Percentiles rank a stretch among this genome's conserved stretches.
phyloP scores from a whole-genome alignment of 257 asterid genomes.

The Thymus quinquecostatus region DNA sequence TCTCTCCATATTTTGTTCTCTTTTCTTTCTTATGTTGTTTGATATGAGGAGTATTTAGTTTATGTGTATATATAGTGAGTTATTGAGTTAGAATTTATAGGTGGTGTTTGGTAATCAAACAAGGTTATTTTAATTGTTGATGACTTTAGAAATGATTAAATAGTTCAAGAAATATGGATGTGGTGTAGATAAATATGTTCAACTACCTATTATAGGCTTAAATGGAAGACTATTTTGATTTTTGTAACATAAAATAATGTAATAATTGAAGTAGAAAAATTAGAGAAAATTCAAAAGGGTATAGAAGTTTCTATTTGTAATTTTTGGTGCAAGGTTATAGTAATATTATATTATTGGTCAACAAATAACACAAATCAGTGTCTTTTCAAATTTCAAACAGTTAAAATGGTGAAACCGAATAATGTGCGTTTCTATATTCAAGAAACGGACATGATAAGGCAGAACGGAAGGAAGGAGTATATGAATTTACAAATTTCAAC shows the following conservation, averaged over 20 bases:
- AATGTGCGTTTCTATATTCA: too few relatives aligned
- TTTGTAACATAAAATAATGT: not conserved
- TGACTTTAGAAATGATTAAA: conserved; percentile 18
- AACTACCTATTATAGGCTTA: conserved; percentile 31
- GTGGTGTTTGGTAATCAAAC: conserved; percentile 55
- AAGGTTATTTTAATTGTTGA: conserved; percentile 19
- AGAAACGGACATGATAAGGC: too few relatives aligned
- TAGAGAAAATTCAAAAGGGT: not conserved
- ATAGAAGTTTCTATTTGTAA: not conserved
- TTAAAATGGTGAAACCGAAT: not conserved
- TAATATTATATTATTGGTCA: not conserved
- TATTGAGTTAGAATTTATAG: conserved; percentile 31
- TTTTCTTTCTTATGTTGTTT: not conserved
- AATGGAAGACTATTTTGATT: not conserved
- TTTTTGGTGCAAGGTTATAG: not conserved
- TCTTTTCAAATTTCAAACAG: not conserved
- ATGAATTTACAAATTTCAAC: not conserved
- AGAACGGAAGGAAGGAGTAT: not conserved
- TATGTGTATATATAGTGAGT: conserved; percentile 8
- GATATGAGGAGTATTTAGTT: not conserved
- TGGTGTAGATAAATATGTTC: conserved; percentile 36
- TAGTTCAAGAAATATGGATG: conserved; percentile 22
- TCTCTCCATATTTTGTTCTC: conserved; percentile 11
- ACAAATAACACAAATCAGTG: not conserved
- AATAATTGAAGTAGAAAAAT: not conserved